A percentile compares a stretch with the other conserved stretches of the same genome.
These are phyloP conservation scores for Ophiostoma novo-ulmi DNA, from an alignment of 2,329 filamentous ascomycete genomes.

Conservation along the genomic window DNA sequence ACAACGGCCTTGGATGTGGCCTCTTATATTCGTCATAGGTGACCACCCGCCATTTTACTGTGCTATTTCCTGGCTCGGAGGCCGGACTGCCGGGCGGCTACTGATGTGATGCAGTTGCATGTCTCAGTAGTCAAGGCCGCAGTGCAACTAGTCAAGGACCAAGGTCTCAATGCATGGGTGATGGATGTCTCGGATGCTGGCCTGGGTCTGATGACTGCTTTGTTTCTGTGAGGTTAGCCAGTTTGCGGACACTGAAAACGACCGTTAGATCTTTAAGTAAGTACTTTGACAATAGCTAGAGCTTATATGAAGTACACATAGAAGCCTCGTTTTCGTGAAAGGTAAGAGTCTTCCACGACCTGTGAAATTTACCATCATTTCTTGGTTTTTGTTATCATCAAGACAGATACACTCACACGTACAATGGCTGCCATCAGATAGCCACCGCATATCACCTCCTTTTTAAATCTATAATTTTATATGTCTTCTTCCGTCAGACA, in stretches of 20 bases:
- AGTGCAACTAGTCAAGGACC: neutral
- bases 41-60: neutral
- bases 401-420: no score
- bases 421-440: no score
- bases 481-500: no score
- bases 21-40: neutral
- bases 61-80: neutral
- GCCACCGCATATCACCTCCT: no score
- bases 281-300: neutral
- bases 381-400: no score
- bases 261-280: neutral
- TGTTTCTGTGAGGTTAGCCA: no score
- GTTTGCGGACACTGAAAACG: no score
- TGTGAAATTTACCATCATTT: no score
- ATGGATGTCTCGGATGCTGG: neutral
- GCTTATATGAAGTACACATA: neutral
- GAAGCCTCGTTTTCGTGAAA: neutral
- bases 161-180: neutral
- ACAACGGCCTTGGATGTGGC: neutral
- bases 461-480: no score
- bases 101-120: constrained; percentile 2
- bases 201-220: neutral
- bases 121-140: neutral
- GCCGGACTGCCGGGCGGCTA: constrained; percentile 15
- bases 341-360: no score